Evolutionary conservation across 169 alveolate species (phyloP), one percentile per base, ranked within the genome.

Genomic region (Plasmodium knowlesi): DNA sequence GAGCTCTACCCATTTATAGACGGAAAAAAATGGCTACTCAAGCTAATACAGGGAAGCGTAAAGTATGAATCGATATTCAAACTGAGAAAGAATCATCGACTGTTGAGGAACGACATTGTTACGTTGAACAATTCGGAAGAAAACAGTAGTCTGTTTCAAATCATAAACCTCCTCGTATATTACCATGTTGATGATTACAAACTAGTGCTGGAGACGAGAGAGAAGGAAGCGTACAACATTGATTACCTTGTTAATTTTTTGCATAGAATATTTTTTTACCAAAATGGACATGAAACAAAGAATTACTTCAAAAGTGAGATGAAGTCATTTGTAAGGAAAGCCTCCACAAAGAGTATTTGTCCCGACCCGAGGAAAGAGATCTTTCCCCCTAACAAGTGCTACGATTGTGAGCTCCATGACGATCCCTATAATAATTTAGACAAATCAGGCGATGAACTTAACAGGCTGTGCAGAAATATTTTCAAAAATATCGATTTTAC

Each of bases 11-110:
- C 76, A 28, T 25, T 67, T 25, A 1, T 19, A n/a, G 82, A 14
- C 32, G 25, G n/a, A 25, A 34, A 2, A 80, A 79, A 39, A 50
- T 25, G 41, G 57, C 22, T 41, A 39, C 50, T 39, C 14, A 14
- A 67, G 16, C 71, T 57, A n/a, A 9, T 88, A 37, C 80, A 46
- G 53, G 12, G 46, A 2, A 88, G 28, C 80, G 32, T 88, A 53
- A 88, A 78, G 43, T 88, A 88, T 50, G 74, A 88, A 61, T 88
- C 94, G 2, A 79, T 88, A 61, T 79, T 88, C 71, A 34, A 88
- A 12, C 12, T 88, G n/a, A 88, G 37, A 79, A 76, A 61, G 37
- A 88, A 80, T 8, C 43, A 88, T 28, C 28, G 25, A 22, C 50
- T 88, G 54, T 19, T 88, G 19, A 78, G 72, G 50, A 88, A 88